A percentile compares a stretch with the other conserved stretches of the same genome.
These are phyloP conservation scores for Gracilaria domingensis DNA, from an alignment of 23 red algal species.

Conservation along the genomic window DNA sequence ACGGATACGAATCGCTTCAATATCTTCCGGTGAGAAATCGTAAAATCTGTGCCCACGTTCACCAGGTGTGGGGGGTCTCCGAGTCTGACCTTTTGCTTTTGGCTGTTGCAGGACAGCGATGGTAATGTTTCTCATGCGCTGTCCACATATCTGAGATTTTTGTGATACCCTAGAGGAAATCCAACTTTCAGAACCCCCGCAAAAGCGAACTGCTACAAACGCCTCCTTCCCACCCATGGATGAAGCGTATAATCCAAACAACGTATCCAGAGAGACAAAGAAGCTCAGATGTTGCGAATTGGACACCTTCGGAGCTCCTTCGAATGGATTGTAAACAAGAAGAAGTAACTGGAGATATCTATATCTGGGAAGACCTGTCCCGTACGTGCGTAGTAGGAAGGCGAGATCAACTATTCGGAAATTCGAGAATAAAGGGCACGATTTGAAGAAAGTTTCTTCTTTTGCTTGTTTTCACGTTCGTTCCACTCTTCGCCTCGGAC, in stretches of 20 bases:
- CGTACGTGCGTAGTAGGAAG: no score
- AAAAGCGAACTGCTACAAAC: background rate
- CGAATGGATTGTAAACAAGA: no score
- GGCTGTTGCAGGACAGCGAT: background rate
- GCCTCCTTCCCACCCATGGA: background rate
- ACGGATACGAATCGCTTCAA: conserved; percentile 82
- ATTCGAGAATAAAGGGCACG: no score
- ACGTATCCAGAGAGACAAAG: background rate
- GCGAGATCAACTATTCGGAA: no score
- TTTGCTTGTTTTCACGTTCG: no score
- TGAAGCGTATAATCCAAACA: background rate
- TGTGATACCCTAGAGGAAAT: background rate
- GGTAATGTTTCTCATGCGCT: background rate
- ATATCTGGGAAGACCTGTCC: no score
- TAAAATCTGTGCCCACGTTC: conserved; percentile 56
- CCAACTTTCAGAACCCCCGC: background rate
- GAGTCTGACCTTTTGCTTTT: background rate
- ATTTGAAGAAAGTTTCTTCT: no score
- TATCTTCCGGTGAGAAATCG: conserved; percentile 53
- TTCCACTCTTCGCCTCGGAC: no score
- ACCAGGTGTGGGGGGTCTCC: background rate
- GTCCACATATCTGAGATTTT: background rate
- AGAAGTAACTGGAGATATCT: no score
- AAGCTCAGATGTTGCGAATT: no score
- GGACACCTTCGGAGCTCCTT: no score